phyloP scores from a whole-genome alignment of 192 early-diverging fungal species.

The Backusella westeae region DNA sequence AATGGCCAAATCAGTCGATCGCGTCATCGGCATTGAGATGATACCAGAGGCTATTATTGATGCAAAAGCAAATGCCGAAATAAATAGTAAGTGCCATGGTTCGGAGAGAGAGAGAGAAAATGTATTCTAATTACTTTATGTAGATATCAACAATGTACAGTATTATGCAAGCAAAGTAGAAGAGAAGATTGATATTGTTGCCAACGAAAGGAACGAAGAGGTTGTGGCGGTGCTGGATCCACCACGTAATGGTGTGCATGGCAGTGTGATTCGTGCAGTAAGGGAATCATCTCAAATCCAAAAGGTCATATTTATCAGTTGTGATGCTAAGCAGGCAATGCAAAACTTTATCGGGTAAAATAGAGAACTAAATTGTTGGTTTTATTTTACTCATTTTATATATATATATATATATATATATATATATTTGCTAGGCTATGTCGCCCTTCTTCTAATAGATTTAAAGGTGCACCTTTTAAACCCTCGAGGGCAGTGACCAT shows the following conservation, averaged over 20 bases:
- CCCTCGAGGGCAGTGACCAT: slow-evolving; percentile 56
- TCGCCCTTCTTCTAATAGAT: slow-evolving; percentile 62
- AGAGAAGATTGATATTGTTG: slow-evolving; percentile 38
- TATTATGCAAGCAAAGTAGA: slow-evolving; percentile 66
- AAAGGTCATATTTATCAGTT: slow-evolving; percentile 64
- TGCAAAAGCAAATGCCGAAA: slow-evolving; percentile 62
- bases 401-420: too few relatives aligned
- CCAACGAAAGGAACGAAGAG: slow-evolving; percentile 37
- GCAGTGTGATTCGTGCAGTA: slow-evolving; percentile 59
- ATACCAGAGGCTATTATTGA: slow-evolving; percentile 62
- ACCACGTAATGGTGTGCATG: slow-evolving; percentile 61
- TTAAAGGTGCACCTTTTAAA: slow-evolving; percentile 54
- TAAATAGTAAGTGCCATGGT: slow-evolving; percentile 12
- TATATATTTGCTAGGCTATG: slow-evolving; percentile 57
- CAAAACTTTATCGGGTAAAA: slow-evolving; percentile 67
- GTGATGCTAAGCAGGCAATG: slow-evolving; percentile 57
- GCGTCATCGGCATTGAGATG: slow-evolving; percentile 74
- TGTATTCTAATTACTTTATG: too few relatives aligned
- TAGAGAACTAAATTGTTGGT: neutral
- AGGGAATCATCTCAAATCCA: slow-evolving; percentile 53
- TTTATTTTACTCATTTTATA: too few relatives aligned
- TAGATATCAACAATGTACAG: slow-evolving; percentile 48
- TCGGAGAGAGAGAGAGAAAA: too few relatives aligned
- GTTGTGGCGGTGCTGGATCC: slow-evolving; percentile 79
- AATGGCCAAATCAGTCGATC: slow-evolving; percentile 59